phyloP scores from a whole-genome alignment of 2,329 filamentous ascomycete species.

The Myriangium duriaei region DNA sequence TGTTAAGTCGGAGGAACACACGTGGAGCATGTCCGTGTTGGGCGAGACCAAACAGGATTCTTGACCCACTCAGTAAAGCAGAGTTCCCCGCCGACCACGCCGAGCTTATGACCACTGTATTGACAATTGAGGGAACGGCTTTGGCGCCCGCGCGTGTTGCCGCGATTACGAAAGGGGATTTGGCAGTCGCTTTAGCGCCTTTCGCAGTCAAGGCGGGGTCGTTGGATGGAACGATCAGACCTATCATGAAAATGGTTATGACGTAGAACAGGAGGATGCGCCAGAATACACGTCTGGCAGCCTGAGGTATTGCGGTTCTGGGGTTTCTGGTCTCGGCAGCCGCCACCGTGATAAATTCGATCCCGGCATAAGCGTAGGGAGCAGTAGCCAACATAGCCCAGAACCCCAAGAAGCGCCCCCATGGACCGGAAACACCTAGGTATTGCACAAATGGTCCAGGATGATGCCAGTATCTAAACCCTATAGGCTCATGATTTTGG shows the following conservation, averaged over 20 bases:
- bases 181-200: conserved; percentile 19
- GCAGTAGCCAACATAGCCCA: conserved; percentile 23
- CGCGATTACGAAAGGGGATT: conserved; percentile 24
- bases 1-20: conserved; percentile 46
- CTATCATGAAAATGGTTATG: conserved; percentile 31
- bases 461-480: conserved; percentile 34
- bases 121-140: conserved; percentile 30
- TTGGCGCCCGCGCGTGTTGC: conserved; percentile 31
- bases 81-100: conserved; percentile 46
- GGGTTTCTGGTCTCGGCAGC: conserved; percentile 35
- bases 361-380: conserved; percentile 32
- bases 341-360: conserved; percentile 38
- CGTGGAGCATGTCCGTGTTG: conserved; percentile 41
- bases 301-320: conserved; percentile 32
- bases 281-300: conserved; percentile 37
- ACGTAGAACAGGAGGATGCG: conserved; percentile 37
- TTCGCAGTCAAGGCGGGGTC: conserved; percentile 17
- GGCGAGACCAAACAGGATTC: conserved; percentile 40
- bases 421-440: conserved; percentile 16
- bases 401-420: conserved; percentile 24
- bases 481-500: conserved; percentile 23
- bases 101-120: conserved; percentile 33
- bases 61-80: conserved; percentile 42
- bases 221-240: conserved; percentile 27
- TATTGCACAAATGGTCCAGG: conserved; percentile 23